These are phyloP conservation scores for Phytopythium chamaehyphon DNA, from an alignment of 352 stramenopile genomes.

Conservation along the genomic window DNA sequence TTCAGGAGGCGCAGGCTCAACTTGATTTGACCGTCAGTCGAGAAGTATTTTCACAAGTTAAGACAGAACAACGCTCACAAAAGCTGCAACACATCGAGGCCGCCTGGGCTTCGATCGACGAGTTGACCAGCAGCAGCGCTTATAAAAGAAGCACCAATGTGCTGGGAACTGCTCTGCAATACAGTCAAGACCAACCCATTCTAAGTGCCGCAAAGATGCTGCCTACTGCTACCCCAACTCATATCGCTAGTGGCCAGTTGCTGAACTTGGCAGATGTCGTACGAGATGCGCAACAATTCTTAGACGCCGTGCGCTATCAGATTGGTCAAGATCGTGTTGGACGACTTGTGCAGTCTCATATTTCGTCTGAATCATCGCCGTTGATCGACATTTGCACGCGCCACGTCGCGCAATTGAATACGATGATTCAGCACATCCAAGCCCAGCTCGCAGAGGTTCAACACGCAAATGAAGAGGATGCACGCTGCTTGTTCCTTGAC, in stretches of 20 bases:
- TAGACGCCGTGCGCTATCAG: conserved; percentile 22
- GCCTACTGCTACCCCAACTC: conserved; percentile 9
- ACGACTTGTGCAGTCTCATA: conserved; percentile 10
- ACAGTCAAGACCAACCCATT: conserved; percentile 30
- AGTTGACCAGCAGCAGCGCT: conserved; percentile 6
- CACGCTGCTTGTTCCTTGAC: conserved; percentile 29
- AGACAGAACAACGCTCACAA: conserved; percentile 15
- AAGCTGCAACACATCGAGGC: conserved; percentile 16
- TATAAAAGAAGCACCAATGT: conserved; percentile 24
- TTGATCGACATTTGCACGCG: conserved; percentile 15
- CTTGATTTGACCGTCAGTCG: conserved; percentile 22
- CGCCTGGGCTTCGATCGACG: conserved; percentile 31
- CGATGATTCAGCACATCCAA: conserved; percentile 32
- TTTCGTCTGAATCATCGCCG: conserved; percentile 8
- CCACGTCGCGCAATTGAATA: conserved; percentile 24
- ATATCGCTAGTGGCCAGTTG: conserved; percentile 5
- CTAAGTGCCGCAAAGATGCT: conserved; percentile 21
- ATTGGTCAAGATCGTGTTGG: conserved; percentile 13
- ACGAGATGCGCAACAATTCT: conserved; percentile 24
- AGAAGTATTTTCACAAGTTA: conserved; percentile 29
- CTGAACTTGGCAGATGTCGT: conserved; percentile 32
- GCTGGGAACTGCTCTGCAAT: conserved; percentile 24
- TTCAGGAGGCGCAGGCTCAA: conserved; percentile 37
- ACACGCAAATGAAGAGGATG: conserved; percentile 29
- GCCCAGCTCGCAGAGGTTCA: conserved; percentile 23